Evolutionary conservation across 2,329 filamentous ascomycete genomes (phyloP).

Genomic region (Fusarium virguliforme): DNA sequence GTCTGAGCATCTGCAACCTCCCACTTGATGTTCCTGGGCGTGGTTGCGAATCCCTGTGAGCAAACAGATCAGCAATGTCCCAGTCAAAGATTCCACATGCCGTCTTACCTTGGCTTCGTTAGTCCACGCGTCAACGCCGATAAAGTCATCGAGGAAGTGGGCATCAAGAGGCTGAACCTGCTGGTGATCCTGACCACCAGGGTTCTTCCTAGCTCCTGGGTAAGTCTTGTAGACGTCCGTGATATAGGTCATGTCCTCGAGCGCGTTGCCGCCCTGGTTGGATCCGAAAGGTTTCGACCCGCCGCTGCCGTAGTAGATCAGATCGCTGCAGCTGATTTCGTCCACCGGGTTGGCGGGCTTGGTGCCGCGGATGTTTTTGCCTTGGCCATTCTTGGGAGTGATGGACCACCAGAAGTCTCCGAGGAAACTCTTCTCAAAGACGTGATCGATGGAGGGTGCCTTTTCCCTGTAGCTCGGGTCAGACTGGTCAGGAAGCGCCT

Average conservation of each 20-base stretch:
- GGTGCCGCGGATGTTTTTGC: neutral
- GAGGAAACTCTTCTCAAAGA: neutral
- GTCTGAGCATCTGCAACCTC: neutral
- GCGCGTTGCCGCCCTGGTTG: neutral
- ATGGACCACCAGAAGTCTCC: neutral
- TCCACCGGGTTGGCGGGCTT: neutral
- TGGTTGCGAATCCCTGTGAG: neutral
- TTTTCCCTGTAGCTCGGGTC: neutral
- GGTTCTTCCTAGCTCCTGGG: neutral
- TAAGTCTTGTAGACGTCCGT: neutral
- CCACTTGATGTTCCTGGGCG: neutral
- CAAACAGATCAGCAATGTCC: neutral
- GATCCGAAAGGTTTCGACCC: neutral
- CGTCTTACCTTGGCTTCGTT: conserved; percentile 1
- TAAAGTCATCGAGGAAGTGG: neutral
- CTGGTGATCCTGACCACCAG: neutral
- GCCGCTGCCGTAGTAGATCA: conserved; percentile 7
- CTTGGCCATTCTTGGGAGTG: neutral
- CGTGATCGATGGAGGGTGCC: neutral
- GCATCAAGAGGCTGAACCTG: neutral
- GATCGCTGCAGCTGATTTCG: neutral
- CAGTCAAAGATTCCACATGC: neutral
- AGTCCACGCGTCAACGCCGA: conserved; percentile 1
- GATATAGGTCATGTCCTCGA: neutral
- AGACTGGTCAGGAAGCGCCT: neutral